Evolutionary conservation across 2,329 filamentous ascomycete genomes (phyloP), one percentile per base, ranked within the genome.

Genomic region (Bipolaris oryzae): DNA sequence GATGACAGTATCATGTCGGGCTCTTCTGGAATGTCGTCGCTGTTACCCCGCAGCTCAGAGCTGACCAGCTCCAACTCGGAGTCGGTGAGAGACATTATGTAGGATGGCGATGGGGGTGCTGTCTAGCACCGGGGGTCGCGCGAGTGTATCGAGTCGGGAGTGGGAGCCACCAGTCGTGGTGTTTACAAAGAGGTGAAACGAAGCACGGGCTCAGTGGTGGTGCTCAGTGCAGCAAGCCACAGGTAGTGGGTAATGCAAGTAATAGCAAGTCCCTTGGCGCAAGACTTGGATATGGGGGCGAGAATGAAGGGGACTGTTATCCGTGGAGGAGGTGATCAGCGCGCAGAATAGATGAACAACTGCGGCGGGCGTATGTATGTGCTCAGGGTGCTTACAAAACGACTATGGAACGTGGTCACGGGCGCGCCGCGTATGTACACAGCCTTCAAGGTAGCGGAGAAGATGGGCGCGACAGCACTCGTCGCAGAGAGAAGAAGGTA

Each of bases 1-100:
- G 78, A 75, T 58, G 76, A 76, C 55, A 74, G 71, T 21, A 74
- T 57, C 69, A 76, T 76, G 60, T 78, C 77, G 46, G 71, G 67
- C 63, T 78, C 76, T 58, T 78, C 76, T 34, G 74, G 75, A 33
- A 77, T 77, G 63, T 77, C 74, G 66, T 77, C 73, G 69, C 73
- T 72, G 50, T 67, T 61, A 49, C 61, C 58, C 57, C 64, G 66
- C 28, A 72, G 61, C 51, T 69, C 64, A 37, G 67, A 58, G 66
- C 62, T 65, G 62, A 58, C 66, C 62, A 74, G 57, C 50, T 73
- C 70, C 58, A 70, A 52, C 52, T 74, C 72, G 20, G 73, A 68
- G 64, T 73, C 70, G 54, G 72, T 71, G 34, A 70, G 67, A 46
- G 73, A 70, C 67, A 66, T 68, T 66, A 64, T 59, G 57, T 58